Conservation (phyloP, 192 early-diverging fungal species). For the Dissophora ornata region DNA sequence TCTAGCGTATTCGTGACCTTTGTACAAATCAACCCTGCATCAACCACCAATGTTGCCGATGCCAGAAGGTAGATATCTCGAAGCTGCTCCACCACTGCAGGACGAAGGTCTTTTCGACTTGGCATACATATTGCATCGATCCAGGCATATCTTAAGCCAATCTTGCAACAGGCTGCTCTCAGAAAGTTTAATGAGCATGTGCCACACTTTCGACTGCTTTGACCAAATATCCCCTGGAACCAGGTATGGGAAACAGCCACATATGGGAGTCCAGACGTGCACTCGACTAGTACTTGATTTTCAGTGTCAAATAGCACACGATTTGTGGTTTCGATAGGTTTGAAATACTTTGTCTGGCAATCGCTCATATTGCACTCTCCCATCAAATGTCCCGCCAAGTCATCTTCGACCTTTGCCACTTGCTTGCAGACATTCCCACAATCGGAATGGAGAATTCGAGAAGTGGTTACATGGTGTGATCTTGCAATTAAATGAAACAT, state of each 20-base stretch:
- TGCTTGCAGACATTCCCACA: conserved; percentile 3
- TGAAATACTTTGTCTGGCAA: background rate
- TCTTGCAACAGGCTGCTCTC: background rate
- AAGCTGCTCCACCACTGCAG: background rate
- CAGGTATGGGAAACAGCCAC: conserved; percentile 21
- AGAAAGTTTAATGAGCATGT: background rate
- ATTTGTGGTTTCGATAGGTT: conserved; percentile 7
- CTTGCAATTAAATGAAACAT: conserved; percentile 15
- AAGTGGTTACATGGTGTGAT: background rate
- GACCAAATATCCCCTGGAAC: conserved; percentile 24
- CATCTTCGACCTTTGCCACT: background rate
- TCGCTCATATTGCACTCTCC: conserved; percentile 3
- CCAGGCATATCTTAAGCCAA: conserved; percentile 20
- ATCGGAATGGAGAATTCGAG: background rate
- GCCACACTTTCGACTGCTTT: conserved; percentile 6
- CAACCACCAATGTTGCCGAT: conserved; percentile 7
- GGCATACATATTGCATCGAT: background rate
- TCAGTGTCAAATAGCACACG: conserved; percentile 16
- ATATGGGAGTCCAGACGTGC: background rate
- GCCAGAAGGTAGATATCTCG: conserved; percentile 12
- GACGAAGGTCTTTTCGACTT: background rate
- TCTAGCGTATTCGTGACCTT: background rate
- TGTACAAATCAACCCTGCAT: conserved; percentile 12
- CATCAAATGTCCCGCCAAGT: background rate
- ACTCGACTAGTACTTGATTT: background rate